These are phyloP conservation scores for Alternaria longipes DNA, from an alignment of 2,329 filamentous ascomycete species.

Conservation along the genomic window DNA sequence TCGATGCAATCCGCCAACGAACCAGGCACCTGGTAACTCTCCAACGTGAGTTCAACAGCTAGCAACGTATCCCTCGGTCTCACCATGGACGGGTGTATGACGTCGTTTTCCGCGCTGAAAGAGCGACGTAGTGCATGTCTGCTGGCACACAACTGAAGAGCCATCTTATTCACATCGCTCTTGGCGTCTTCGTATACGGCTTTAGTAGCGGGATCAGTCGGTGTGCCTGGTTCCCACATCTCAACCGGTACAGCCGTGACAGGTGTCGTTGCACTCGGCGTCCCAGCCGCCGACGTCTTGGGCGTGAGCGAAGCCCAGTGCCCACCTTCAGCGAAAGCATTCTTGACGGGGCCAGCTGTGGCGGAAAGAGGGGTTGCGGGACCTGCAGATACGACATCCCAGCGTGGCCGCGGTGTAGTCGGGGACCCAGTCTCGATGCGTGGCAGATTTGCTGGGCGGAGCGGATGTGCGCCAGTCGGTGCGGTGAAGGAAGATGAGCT, in stretches of 20 bases:
- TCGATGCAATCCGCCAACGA: background rate
- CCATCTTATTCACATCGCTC: constrained; percentile 2
- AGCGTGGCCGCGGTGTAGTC: constrained; percentile 23
- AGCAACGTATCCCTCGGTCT: constrained; percentile 8
- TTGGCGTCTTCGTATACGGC: constrained; percentile 13
- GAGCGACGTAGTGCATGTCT: constrained; percentile 8
- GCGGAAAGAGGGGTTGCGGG: constrained; percentile 27
- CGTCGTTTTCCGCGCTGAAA: constrained; percentile 1
- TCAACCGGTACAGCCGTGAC: background rate
- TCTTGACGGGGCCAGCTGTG: constrained; percentile 16
- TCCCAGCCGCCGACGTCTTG: constrained; percentile 3
- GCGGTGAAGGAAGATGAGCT: constrained; percentile 14
- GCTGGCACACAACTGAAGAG: constrained; percentile 18
- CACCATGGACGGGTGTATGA: constrained; percentile 19
- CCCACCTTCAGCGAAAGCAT: constrained; percentile 30
- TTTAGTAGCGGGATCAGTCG: constrained; percentile 5
- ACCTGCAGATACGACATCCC: constrained; percentile 22
- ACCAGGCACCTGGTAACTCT: background rate
- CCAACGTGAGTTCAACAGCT: constrained; percentile 10
- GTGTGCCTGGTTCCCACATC: background rate
- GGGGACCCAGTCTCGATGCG: constrained; percentile 4
- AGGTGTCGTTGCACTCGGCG: background rate
- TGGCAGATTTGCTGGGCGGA: constrained; percentile 9
- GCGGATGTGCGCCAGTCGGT: constrained; percentile 7
- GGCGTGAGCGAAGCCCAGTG: constrained; percentile 25